These are phyloP conservation scores for Pelargonium myrrhifolium DNA, from an alignment of 441 rosid species.

Conservation along the genomic window DNA sequence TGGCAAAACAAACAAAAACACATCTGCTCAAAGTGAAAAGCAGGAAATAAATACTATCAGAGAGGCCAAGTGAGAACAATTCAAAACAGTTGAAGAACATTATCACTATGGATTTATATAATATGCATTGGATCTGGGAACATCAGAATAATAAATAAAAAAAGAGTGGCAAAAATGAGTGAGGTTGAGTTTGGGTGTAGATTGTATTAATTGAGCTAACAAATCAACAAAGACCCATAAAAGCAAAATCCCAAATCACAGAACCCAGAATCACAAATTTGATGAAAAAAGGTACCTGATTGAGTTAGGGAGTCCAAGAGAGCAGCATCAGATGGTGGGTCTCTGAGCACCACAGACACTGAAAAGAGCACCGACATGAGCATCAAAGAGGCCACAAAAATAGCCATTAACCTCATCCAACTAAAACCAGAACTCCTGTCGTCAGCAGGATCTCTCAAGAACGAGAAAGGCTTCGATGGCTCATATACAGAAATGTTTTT, in stretches of 20 bases:
- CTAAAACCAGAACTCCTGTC: conserved; percentile 17
- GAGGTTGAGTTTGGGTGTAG: too few species aligned
- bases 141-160: too few species aligned
- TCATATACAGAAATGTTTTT: conserved; percentile 21
- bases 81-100: too few species aligned
- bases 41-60: too few species aligned
- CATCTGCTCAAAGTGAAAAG: too few species aligned
- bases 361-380: conserved; percentile 33
- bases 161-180: too few species aligned
- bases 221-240: too few species aligned
- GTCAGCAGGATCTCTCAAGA: conserved; percentile 26
- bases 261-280: neutral
- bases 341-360: conserved; percentile 33
- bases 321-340: conserved; percentile 33
- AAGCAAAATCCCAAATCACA: neutral
- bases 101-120: too few species aligned
- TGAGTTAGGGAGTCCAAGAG: conserved; percentile 21
- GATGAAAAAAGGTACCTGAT: conserved; percentile 21
- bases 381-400: conserved; percentile 28
- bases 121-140: too few species aligned
- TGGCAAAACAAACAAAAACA: too few species aligned
- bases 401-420: conserved; percentile 31
- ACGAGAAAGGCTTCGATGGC: conserved; percentile 12
- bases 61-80: too few species aligned
- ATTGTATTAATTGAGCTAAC: too few species aligned